These are phyloP conservation scores for Psilocybe cyanescens DNA, from an alignment of 768 basidiomycete genomes.

Conservation along the genomic window DNA sequence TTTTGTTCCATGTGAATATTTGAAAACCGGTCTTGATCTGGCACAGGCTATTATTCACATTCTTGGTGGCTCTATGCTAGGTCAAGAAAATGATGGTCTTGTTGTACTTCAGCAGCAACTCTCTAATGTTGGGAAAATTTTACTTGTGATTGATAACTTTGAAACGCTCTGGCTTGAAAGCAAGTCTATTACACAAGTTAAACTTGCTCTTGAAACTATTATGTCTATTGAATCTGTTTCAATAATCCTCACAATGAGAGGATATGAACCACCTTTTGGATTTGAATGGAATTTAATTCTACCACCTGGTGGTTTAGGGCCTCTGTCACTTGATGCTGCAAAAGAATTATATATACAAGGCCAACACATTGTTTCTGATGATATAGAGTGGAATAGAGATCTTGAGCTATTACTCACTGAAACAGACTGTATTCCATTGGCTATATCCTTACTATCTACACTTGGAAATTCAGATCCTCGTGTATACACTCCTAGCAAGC, in stretches of 20 bases:
- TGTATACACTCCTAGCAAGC: not conserved
- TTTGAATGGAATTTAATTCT: conserved; percentile 1
- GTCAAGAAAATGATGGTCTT: not conserved
- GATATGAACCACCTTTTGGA: not conserved
- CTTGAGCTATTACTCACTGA: not conserved
- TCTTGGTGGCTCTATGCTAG: not conserved
- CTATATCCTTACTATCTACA: conserved; percentile 1
- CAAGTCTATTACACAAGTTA: not conserved
- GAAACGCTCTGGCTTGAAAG: conserved; percentile 10
- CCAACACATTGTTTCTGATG: not conserved
- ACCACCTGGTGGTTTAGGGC: conserved; percentile 3
- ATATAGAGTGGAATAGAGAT: not conserved
- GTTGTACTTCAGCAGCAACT: not conserved
- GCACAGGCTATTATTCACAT: not conserved
- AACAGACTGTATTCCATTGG: conserved; percentile 4
- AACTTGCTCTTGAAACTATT: not conserved
- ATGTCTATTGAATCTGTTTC: not conserved
- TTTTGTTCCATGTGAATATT: conserved; percentile 6
- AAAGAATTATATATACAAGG: not conserved
- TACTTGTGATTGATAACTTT: conserved; percentile 11
- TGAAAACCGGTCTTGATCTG: conserved; percentile 9
- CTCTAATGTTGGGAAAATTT: not conserved
- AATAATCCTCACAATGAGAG: conserved; percentile 5
- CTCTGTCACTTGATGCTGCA: not conserved
- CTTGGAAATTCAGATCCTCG: not conserved